Percentiles rank a stretch among this genome's conserved stretches.
Conservation (phyloP, 495 filamentous ascomycete genomes). For the Talaromyces borbonicus region DNA sequence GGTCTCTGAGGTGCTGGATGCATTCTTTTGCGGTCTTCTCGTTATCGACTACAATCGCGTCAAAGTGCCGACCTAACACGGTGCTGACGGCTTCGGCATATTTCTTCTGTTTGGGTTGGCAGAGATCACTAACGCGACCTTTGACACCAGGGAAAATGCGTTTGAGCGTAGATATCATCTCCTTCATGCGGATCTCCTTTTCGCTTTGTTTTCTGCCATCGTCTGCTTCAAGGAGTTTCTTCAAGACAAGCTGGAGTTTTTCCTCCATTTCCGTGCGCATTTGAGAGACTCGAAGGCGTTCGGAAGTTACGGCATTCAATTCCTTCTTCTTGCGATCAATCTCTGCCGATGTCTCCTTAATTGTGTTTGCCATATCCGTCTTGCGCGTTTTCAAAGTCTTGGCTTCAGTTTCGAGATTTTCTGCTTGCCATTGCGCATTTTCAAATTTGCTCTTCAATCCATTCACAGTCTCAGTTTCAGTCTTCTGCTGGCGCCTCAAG, state of each 20-base stretch:
- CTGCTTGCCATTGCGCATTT: slow-evolving; percentile 56
- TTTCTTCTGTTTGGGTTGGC: slow-evolving; percentile 93
- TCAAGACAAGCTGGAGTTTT: slow-evolving; percentile 71
- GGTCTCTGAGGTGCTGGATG: slow-evolving; percentile 87
- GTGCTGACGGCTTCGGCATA: slow-evolving; percentile 87
- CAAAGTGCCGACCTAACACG: slow-evolving; percentile 84
- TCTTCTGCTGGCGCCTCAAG: slow-evolving; percentile 72
- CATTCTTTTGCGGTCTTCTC: slow-evolving; percentile 91
- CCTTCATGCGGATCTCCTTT: slow-evolving; percentile 63
- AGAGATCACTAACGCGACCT: slow-evolving; percentile 82
- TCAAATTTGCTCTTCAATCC: slow-evolving; percentile 83
- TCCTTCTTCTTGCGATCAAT: slow-evolving; percentile 88
- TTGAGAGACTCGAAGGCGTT: slow-evolving; percentile 67
- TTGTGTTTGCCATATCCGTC: slow-evolving; percentile 43
- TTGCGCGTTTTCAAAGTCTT: slow-evolving; percentile 58
- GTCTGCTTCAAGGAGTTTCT: slow-evolving; percentile 71
- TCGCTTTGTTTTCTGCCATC: slow-evolving; percentile 75
- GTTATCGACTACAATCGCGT: slow-evolving; percentile 91
- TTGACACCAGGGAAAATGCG: slow-evolving; percentile 87
- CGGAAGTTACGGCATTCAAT: slow-evolving; percentile 73
- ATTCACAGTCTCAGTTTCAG: slow-evolving; percentile 78
- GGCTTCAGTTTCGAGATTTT: slow-evolving; percentile 65
- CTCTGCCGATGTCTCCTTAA: slow-evolving; percentile 60
- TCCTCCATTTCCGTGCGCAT: slow-evolving; percentile 82
- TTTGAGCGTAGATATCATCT: slow-evolving; percentile 75